These are phyloP conservation scores for Fennellomyces sp. DNA, from an alignment of 371 early-diverging fungal species.

Conservation along the genomic window DNA sequence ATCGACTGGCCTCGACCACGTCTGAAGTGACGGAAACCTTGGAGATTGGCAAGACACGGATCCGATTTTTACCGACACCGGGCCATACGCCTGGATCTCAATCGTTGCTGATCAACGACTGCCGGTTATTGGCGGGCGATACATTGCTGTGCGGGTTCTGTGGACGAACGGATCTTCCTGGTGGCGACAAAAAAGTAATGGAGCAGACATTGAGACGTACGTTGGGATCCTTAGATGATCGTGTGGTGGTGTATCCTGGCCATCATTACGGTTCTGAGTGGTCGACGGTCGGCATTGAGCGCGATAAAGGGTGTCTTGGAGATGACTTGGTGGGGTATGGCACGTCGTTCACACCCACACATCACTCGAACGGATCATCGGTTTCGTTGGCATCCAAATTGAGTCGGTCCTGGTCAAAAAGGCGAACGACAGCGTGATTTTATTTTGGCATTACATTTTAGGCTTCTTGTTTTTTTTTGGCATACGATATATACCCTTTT, in stretches of 20 bases:
- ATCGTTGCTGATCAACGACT: slow-evolving; percentile 74
- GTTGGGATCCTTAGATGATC: slow-evolving; percentile 61
- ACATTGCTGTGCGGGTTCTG: slow-evolving; percentile 80
- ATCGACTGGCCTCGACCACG: slow-evolving; percentile 56
- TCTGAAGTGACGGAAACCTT: slow-evolving; percentile 68
- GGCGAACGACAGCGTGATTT: neutral
- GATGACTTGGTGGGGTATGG: slow-evolving; percentile 57
- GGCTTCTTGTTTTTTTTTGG: neutral
- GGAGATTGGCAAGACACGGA: slow-evolving; percentile 51
- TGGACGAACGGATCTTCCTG: slow-evolving; percentile 83
- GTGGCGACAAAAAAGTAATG: slow-evolving; percentile 69
- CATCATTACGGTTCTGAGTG: slow-evolving; percentile 83
- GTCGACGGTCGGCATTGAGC: slow-evolving; percentile 74
- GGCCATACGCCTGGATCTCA: slow-evolving; percentile 92
- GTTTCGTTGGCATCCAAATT: neutral
- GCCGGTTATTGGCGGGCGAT: slow-evolving; percentile 85
- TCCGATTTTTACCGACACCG: slow-evolving; percentile 84
- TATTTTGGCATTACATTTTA: neutral
- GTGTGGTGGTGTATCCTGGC: slow-evolving; percentile 84
- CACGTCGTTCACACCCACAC: neutral
- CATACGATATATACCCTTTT: neutral
- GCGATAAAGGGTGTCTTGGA: slow-evolving; percentile 53
- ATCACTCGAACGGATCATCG: neutral
- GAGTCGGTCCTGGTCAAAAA: slow-evolving; percentile 6
- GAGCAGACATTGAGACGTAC: slow-evolving; percentile 63